Percentiles rank a stretch among this genome's conserved stretches.
These are phyloP conservation scores for Micromonas pusilla DNA, from an alignment of 139 green algal species.

Conservation along the genomic window DNA sequence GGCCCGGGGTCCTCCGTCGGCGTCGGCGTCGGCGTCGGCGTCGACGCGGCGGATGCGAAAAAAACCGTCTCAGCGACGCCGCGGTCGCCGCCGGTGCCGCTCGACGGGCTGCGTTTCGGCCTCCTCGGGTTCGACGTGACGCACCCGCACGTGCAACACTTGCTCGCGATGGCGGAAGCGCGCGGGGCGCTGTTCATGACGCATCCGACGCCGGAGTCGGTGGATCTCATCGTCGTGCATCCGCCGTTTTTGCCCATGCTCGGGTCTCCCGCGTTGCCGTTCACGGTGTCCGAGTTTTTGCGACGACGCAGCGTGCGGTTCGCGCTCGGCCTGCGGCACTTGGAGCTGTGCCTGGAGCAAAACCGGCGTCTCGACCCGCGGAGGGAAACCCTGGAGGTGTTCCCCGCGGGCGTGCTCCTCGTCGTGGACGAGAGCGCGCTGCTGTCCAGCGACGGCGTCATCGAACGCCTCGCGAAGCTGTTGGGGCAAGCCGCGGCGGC, in stretches of 20 bases:
- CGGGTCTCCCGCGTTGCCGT: not conserved
- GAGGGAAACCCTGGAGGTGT: constrained; percentile 14
- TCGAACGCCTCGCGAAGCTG: not conserved
- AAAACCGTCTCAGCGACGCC: too few relatives aligned
- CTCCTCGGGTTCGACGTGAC: constrained; percentile 16
- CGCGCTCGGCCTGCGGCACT: constrained; percentile 15
- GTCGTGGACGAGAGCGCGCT: constrained; percentile 18
- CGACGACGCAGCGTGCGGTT: not conserved
- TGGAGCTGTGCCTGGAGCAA: constrained; percentile 17
- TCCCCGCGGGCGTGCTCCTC: constrained; percentile 12
- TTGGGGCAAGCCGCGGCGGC: constrained; percentile 9
- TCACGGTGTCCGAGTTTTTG: not conserved
- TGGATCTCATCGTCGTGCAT: constrained; percentile 22
- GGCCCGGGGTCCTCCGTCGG: too few relatives aligned
- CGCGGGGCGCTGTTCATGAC: constrained; percentile 1
- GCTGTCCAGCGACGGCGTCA: not conserved
- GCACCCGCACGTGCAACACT: constrained; percentile 9
- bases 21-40: not conserved
- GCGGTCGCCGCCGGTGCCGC: not conserved
- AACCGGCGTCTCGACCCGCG: constrained; percentile 1
- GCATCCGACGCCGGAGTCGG: not conserved
- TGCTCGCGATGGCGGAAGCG: not conserved
- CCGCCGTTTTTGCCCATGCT: constrained; percentile 19
- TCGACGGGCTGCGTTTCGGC: constrained; percentile 1
- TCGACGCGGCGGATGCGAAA: not conserved